Evolutionary conservation across 129 eudicot genomes (phyloP), one percentile per base, ranked within the genome.

Genomic region (Scalesia atractyloides): DNA sequence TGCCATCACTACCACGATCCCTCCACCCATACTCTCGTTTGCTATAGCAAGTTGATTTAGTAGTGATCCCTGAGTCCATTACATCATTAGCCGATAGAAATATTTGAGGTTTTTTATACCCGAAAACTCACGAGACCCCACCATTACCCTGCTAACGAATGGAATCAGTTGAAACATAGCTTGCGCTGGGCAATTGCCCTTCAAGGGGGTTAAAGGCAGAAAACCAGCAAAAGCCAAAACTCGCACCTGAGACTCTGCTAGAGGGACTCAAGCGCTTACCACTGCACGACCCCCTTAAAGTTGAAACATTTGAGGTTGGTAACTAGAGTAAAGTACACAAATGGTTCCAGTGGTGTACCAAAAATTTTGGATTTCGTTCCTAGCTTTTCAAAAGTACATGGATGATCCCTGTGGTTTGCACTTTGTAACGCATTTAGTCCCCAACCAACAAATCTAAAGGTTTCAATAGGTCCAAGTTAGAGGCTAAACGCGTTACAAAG

Each of bases 11-110:
- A 90, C 97, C 77, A 90, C 91, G 64, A 78, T 87, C 68, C 97
- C 95, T 81, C 95, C 97, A 53, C 97, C 97, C 88, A 90, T 51
- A 80, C 91, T 90, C 82, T 87, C 89, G 60, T 90, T 90, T 30
- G 97, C 97, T 76, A 90, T 90, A 56, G 95, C 86, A 66, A 90
- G 91, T 78, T 90, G 97, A 84, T 90, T 90, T 47, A 90, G 68
- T 26, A 90, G 73, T 12, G 97, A 87, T 72, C 97, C 97, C 97
- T 90, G 75, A 46, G 53, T 18, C 74, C 70, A 70, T 48, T 75
- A 43, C n/a, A 66, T 43, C 73, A 64, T 39, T 51, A 22, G 63
- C 51, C 51, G 66, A 54, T 58, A 36, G 14, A 65, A 64, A 14
- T 58, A 64, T 37, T 15, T 24, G 39, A 58, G 7, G 26, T 18